Evolutionary conservation across 768 basidiomycete genomes (phyloP), one percentile per base, ranked within the genome.

Genomic region (Trametes gibbosa): DNA sequence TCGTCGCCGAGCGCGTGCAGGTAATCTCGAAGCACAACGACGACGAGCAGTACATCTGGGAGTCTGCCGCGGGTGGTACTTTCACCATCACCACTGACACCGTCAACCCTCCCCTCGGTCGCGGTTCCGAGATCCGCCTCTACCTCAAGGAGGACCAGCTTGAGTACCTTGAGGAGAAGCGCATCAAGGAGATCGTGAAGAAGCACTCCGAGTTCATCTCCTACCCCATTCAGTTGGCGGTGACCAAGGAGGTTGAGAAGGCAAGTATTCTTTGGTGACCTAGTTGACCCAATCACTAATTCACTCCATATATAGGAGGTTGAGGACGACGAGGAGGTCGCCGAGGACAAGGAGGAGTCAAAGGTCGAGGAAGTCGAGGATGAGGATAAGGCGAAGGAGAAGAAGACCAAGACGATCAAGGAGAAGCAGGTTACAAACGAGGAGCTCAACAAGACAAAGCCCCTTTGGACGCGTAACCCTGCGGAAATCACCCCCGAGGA

Each of bases 151-250:
- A 98, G 74, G 97, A 99, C 75, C 94, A 98, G 78, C 87, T 91
- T 62, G 97, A 98, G 76, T 98, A 98, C 80, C 85, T 98, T 46
- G 96, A 99, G 81, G 96, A 99, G 86, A 97, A 97, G 84, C 88
- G 87, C 76, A 92, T 98, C 84, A 96, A 95, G 84, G 97, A 98
- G 67, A 92, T 96, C 67, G 96, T 99, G 74, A 98, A 99, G 85
- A 98, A 98, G 83, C 96, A 99, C 84, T 98, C 96, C 70, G 96
- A 99, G 79, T 98, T 98, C 82, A 99, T 98, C 77, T 98, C 95
- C 29, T 98, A 98, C 80, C 97, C 97, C 64, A 99, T 98, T 72
- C 95, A 98, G 73, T 85, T 99, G 64, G 93, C 93, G 50, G 95
- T 98, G 60, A 93, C 92, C 71, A 99, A 99, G 85, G 97, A 98